Evolutionary conservation across 139 green algal species (phyloP).

Genomic region (Asterochloris sp.): DNA sequence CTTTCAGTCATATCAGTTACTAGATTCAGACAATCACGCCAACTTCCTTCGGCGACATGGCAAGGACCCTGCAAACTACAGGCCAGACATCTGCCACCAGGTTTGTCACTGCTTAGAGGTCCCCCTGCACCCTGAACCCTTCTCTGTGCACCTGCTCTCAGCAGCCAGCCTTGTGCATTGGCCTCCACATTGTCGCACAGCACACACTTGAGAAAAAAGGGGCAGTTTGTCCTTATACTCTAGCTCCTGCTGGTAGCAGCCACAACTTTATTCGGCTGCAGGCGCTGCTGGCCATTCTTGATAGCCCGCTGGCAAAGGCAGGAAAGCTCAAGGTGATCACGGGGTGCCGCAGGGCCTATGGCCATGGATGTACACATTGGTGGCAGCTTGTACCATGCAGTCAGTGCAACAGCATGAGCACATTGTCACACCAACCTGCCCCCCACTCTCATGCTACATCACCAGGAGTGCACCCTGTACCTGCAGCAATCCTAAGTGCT

Average conservation of each 20-base stretch:
- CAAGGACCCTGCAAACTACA: constrained; percentile 83
- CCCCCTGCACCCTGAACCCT: background rate
- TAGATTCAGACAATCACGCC: constrained; percentile 97
- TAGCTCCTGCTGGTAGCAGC: background rate
- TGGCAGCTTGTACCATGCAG: too few species aligned
- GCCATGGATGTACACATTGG: too few species aligned
- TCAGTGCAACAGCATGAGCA: too few species aligned
- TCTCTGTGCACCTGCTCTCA: background rate
- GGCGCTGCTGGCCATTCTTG: constrained; percentile 89
- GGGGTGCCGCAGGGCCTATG: too few species aligned
- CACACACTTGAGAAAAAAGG: background rate
- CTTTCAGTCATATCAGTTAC: constrained; percentile 70
- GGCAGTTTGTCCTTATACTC: background rate
- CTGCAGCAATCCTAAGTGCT: too few species aligned
- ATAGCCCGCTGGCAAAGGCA: constrained; percentile 94
- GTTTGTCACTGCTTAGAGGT: constrained; percentile 27
- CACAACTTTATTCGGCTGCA: constrained; percentile 28
- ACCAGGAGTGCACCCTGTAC: too few species aligned
- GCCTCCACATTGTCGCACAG: too few species aligned
- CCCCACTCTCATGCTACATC: too few species aligned
- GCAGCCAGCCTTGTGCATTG: background rate
- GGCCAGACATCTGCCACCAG: constrained; percentile 96
- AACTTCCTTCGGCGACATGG: constrained; percentile 83
- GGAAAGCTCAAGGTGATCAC: constrained; percentile 74
- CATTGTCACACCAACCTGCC: too few species aligned